These are phyloP conservation scores for Metarhizium humberi DNA, from an alignment of 2,329 filamentous ascomycete genomes.

Conservation along the genomic window DNA sequence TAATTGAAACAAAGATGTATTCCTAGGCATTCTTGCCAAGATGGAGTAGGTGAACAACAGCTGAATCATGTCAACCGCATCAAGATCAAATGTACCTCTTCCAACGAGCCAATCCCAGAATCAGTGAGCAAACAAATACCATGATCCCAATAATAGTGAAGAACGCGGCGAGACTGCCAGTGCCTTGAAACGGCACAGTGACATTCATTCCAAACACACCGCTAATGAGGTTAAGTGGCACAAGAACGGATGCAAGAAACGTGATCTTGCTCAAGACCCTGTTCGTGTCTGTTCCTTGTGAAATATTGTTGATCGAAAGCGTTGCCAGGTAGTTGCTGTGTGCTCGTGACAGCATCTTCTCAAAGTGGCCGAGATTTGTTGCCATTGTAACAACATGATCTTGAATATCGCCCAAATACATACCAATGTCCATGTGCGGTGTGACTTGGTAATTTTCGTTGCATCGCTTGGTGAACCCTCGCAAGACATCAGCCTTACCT, in stretches of 20 bases:
- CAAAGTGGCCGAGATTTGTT: constrained; percentile 88
- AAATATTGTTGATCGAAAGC: constrained; percentile 83
- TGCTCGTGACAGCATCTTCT: constrained; percentile 90
- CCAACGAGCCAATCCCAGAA: constrained; percentile 35
- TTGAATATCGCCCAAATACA: constrained; percentile 96
- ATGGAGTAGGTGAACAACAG: neutral
- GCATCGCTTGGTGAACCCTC: constrained; percentile 95
- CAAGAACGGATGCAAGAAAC: constrained; percentile 86
- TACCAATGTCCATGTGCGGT: constrained; percentile 88
- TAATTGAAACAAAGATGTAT: neutral
- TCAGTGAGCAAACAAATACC: constrained; percentile 38
- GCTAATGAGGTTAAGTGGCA: constrained; percentile 88
- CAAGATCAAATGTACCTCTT: constrained; percentile 34
- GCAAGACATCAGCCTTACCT: constrained; percentile 97
- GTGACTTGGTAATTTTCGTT: constrained; percentile 96
- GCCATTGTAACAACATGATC: constrained; percentile 99
- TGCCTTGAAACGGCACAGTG: constrained; percentile 51
- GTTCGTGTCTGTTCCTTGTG: constrained; percentile 81
- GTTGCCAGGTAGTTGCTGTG: constrained; percentile 97
- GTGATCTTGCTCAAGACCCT: constrained; percentile 91
- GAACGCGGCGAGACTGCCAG: constrained; percentile 45
- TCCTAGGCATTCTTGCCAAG: neutral
- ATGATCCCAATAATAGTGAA: constrained; percentile 44
- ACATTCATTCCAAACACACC: constrained; percentile 88
- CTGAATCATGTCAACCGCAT: neutral